Evolutionary conservation across 2,329 filamentous ascomycete genomes (phyloP).

Genomic region (Trichophyton benhamiae): DNA sequence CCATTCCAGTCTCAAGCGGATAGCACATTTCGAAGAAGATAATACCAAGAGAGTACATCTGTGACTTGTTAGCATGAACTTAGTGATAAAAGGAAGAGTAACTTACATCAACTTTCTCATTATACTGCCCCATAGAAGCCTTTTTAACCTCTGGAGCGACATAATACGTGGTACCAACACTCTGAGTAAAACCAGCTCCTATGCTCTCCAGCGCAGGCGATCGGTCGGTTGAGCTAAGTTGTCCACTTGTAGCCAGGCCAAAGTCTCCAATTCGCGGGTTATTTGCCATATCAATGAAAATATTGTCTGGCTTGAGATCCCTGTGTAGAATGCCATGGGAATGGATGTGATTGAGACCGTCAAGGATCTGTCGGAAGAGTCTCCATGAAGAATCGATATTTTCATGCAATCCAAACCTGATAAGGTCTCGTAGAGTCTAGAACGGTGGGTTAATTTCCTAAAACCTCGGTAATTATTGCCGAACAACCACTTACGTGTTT

Average conservation of each 20-base stretch:
- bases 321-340: conserved; percentile 84
- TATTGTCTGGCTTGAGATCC: conserved; percentile 92
- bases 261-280: conserved; percentile 97
- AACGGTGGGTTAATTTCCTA: not conserved
- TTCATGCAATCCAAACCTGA: conserved; percentile 60
- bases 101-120: conserved; percentile 77
- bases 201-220: conserved; percentile 26
- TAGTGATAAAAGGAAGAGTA: not conserved
- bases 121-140: conserved; percentile 63
- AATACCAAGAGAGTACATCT: conserved; percentile 93
- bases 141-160: conserved; percentile 85
- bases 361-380: conserved; percentile 78
- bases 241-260: conserved; percentile 80
- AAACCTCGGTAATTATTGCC: conserved; percentile 10
- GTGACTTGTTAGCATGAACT: conserved; percentile 10
- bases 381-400: conserved; percentile 74
- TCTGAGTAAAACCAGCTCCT: conserved; percentile 37
- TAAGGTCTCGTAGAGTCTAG: conserved; percentile 74
- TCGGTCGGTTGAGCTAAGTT: conserved; percentile 37
- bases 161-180: conserved; percentile 71
- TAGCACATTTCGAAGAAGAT: conserved; percentile 98
- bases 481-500: conserved; percentile 48
- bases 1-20: conserved; percentile 49
- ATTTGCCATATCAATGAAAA: conserved; percentile 83
- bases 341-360: conserved; percentile 84